Percentiles rank a stretch among this genome's conserved stretches.
Evolutionary conservation across 2,329 filamentous ascomycete species (phyloP).

Genomic region (Talaromyces sp.): DNA sequence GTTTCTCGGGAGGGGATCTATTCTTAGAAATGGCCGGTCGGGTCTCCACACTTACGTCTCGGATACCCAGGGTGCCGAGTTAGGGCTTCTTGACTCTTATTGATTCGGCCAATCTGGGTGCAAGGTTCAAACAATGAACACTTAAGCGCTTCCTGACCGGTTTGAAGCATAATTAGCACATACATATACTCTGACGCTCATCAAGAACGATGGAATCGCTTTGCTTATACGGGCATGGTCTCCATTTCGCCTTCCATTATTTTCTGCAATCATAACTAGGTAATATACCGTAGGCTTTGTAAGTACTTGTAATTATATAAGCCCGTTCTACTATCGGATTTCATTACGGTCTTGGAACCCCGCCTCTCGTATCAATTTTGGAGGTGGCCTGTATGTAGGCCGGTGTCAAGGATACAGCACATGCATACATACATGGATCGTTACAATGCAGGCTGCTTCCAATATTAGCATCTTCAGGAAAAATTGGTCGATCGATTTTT

Average conservation of each 20-base stretch:
- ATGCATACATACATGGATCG: not conserved
- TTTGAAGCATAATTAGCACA: not conserved
- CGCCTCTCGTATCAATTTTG: not conserved
- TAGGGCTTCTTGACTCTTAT: not conserved
- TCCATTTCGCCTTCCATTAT: not conserved
- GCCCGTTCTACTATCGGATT: not conserved
- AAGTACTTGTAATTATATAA: not conserved
- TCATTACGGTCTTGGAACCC: not conserved
- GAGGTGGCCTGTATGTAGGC: not conserved
- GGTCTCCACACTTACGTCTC: not conserved
- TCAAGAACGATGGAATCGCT: not conserved
- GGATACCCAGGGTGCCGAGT: not conserved
- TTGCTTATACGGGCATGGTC: not conserved
- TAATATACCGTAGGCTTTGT: not conserved
- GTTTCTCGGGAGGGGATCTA: not conserved
- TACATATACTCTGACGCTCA: not conserved
- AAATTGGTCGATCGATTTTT: slow-evolving; percentile 9
- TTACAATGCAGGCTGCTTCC: slow-evolving; percentile 9
- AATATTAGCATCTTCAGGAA: slow-evolving; percentile 19
- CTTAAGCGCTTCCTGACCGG: not conserved
- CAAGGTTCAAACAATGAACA: not conserved
- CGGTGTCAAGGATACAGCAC: not conserved
- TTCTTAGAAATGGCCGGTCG: slow-evolving; percentile 2
- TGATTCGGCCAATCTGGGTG: not conserved
- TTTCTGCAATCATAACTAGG: not conserved